phyloP scores from a whole-genome alignment of 129 eudicot species.

The Centrapalus pauciflorus region DNA sequence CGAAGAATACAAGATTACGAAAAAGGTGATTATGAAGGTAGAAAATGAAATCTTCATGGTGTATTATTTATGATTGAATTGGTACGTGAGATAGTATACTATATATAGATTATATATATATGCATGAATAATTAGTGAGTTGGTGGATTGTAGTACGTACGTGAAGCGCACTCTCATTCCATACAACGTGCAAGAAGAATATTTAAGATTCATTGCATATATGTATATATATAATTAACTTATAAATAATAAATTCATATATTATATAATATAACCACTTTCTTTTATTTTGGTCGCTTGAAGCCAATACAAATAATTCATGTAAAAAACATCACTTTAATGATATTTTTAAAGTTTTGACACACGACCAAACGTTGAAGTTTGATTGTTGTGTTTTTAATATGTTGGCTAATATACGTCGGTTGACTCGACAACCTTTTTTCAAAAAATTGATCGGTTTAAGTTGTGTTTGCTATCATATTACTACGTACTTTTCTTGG shows the following conservation, averaged over 20 bases:
- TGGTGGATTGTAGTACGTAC: slow-evolving; percentile 31
- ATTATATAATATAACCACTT: neutral
- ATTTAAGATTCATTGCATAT: slow-evolving; percentile 13
- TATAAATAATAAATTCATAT: too few relatives aligned
- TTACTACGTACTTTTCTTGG: too few relatives aligned
- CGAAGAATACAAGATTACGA: slow-evolving; percentile 8
- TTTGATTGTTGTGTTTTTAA: too few relatives aligned
- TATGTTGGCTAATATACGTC: too few relatives aligned
- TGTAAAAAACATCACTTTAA: neutral
- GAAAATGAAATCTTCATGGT: slow-evolving; percentile 26
- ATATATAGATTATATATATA: neutral
- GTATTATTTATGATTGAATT: neutral
- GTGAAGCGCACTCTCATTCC: slow-evolving; percentile 31
- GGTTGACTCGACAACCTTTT: too few relatives aligned
- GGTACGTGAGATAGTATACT: neutral
- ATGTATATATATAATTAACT: too few relatives aligned
- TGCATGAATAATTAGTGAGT: slow-evolving; percentile 4
- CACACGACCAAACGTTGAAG: too few relatives aligned
- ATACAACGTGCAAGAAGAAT: slow-evolving; percentile 25
- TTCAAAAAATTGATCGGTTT: too few relatives aligned
- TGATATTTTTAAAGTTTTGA: too few relatives aligned
- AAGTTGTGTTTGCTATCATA: too few relatives aligned
- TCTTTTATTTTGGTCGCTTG: neutral
- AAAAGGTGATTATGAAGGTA: slow-evolving; percentile 12
- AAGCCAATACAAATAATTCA: too few relatives aligned